A percentile compares a stretch with the other conserved stretches of the same genome.
Evolutionary conservation across 2,329 filamentous ascomycete species (phyloP).

Genomic region (Aspergillus sp.): DNA sequence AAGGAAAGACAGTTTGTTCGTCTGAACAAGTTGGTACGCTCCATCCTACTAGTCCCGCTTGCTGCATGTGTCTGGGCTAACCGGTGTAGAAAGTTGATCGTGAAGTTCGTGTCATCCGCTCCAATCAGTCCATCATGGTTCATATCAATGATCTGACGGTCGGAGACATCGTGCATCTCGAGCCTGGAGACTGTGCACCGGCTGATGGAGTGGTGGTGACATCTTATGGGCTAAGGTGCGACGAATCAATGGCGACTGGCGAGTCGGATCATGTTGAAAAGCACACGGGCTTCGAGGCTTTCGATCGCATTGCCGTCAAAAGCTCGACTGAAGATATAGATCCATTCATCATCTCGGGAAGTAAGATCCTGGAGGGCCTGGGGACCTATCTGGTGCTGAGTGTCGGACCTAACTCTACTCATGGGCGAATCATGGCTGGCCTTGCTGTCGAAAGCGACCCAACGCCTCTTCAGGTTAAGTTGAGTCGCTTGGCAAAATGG

Average conservation of each 20-base stretch:
- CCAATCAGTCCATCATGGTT: conserved; percentile 62
- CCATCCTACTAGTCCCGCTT: conserved; percentile 52
- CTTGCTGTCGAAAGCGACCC: conserved; percentile 70
- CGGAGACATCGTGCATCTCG: conserved; percentile 67
- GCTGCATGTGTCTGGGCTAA: not conserved
- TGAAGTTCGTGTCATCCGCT: conserved; percentile 64
- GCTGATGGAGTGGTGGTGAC: conserved; percentile 68
- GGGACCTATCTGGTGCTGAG: conserved; percentile 73
- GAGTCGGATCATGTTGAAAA: conserved; percentile 67
- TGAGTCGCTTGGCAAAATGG: conserved; percentile 71
- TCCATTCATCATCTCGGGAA: conserved; percentile 76
- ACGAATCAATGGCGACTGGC: conserved; percentile 70
- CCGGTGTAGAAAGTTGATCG: conserved; percentile 58
- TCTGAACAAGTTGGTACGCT: conserved; percentile 66
- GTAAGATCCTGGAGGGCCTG: conserved; percentile 72
- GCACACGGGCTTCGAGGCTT: conserved; percentile 58
- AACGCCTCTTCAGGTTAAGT: conserved; percentile 73
- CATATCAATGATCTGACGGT: conserved; percentile 66
- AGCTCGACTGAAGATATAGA: conserved; percentile 49
- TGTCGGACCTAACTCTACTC: conserved; percentile 69
- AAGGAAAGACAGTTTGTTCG: conserved; percentile 77
- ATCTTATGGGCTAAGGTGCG: conserved; percentile 65
- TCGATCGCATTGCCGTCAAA: conserved; percentile 43
- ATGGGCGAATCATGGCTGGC: conserved; percentile 72
- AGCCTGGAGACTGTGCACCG: conserved; percentile 67